Conservation (phyloP, 2,329 filamentous ascomycete genomes). For the Lecanoromycetidae sp. region DNA sequence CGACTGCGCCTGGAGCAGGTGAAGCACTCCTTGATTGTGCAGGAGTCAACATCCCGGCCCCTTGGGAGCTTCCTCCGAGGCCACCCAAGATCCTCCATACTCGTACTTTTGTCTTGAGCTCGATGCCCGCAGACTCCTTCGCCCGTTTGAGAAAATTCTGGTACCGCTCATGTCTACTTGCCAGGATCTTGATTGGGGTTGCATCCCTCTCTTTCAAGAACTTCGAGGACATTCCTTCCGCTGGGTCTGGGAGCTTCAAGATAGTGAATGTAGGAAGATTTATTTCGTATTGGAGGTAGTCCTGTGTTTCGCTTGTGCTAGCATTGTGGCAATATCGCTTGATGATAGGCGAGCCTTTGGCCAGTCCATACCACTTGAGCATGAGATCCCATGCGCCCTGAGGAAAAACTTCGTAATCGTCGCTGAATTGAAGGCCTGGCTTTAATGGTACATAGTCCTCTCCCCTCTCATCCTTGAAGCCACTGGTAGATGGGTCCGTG, state of each 20-base stretch:
- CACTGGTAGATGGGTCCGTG: constrained; percentile 29
- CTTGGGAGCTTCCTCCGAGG: constrained; percentile 31
- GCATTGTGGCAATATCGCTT: constrained; percentile 68
- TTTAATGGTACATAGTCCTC: constrained; percentile 59
- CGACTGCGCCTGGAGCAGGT: constrained; percentile 31
- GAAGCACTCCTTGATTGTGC: constrained; percentile 33
- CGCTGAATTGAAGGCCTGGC: constrained; percentile 49
- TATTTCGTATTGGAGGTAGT: constrained; percentile 69
- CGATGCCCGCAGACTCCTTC: constrained; percentile 57
- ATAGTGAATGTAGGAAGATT: constrained; percentile 76
- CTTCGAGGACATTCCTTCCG: constrained; percentile 46
- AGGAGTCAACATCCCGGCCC: constrained; percentile 33
- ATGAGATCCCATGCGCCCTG: constrained; percentile 71
- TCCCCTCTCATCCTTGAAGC: constrained; percentile 35
- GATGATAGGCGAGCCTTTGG: constrained; percentile 57
- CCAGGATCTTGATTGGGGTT: constrained; percentile 53
- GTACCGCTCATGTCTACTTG: constrained; percentile 57
- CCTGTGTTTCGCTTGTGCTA: constrained; percentile 41
- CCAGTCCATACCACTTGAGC: constrained; percentile 68
- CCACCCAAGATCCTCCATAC: constrained; percentile 53
- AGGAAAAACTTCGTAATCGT: constrained; percentile 67
- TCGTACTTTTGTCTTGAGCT: constrained; percentile 60
- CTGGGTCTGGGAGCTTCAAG: constrained; percentile 58
- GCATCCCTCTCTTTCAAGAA: constrained; percentile 45
- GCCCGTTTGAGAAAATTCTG: constrained; percentile 64